Evolutionary conservation across 1,284 basidiomycete species (phyloP).

Genomic region (Ganoderma lingzhi): DNA sequence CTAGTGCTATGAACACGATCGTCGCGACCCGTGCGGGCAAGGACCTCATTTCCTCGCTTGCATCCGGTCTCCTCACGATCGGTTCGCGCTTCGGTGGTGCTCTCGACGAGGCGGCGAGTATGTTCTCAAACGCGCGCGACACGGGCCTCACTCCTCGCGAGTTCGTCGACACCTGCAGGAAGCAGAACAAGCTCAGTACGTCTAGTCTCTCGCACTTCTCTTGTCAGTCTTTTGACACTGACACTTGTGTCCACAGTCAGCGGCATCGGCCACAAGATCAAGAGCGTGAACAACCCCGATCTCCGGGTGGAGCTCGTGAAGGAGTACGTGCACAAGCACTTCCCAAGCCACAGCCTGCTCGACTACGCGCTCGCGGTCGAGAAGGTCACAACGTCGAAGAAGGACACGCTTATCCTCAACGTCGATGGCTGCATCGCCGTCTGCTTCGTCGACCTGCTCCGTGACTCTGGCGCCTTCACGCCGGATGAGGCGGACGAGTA

Average conservation of each 20-base stretch:
- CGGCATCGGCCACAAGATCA: constrained; percentile 99
- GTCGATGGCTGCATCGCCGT: constrained; percentile 98
- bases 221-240: constrained; percentile 12
- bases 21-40: constrained; percentile 99
- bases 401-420: constrained; percentile 96
- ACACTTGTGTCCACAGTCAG: constrained; percentile 63
- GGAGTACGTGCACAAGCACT: constrained; percentile 95
- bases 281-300: constrained; percentile 98
- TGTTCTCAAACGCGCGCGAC: constrained; percentile 94
- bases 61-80: constrained; percentile 96
- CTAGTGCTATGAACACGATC: constrained; percentile 99
- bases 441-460: constrained; percentile 96
- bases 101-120: constrained; percentile 96
- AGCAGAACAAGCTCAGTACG: constrained; percentile 94
- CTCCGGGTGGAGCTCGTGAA: constrained; percentile 97
- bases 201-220: constrained; percentile 28
- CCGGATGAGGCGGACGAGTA: constrained; percentile 98
- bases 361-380: constrained; percentile 99
- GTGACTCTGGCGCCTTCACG: constrained; percentile 94
- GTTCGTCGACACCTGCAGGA: constrained; percentile 96
- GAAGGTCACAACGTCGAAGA: constrained; percentile 98
- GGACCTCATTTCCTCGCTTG: constrained; percentile 96
- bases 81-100: constrained; percentile 99
- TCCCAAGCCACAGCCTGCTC: constrained; percentile 92
- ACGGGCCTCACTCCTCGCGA: constrained; percentile 95